Evolutionary conservation across 805 yeast genomes (phyloP).

Genomic region (Saturnispora hagleri): DNA sequence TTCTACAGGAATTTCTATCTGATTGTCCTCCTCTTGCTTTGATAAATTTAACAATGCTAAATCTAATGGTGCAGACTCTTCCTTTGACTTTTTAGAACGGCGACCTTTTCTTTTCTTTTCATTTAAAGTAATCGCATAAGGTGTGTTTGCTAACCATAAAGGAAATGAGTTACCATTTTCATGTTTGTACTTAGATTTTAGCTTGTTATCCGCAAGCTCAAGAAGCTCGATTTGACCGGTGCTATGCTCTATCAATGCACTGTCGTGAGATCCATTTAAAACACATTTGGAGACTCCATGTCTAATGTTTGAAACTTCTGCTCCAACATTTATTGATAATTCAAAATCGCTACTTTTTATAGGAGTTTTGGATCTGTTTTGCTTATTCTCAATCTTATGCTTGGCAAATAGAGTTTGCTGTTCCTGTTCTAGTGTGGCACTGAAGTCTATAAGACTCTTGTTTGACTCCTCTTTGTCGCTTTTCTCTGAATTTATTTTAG

Average conservation of each 20-base stretch:
- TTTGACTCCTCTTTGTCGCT: not conserved
- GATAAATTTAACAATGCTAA: not conserved
- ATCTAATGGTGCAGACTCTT: not conserved
- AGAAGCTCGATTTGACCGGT: constrained; percentile 9
- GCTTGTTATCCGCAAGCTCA: not conserved
- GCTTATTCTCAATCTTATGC: constrained; percentile 7
- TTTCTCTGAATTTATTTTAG: constrained; percentile 6
- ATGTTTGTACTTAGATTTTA: constrained; percentile 1
- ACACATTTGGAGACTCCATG: not conserved
- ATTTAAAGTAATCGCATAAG: constrained; percentile 4
- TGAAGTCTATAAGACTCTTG: not conserved
- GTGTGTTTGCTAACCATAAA: constrained; percentile 8
- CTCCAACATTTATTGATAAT: not conserved
- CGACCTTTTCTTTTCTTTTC: constrained; percentile 4
- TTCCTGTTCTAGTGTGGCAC: not conserved
- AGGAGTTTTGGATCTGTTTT: constrained; percentile 1
- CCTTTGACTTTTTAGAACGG: constrained; percentile 4
- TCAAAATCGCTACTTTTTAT: not conserved
- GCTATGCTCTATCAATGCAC: constrained; percentile 1
- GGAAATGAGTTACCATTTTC: not conserved
- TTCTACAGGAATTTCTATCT: not conserved
- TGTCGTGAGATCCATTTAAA: not conserved
- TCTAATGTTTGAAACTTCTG: not conserved
- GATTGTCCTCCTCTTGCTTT: not conserved
- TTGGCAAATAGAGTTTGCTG: constrained; percentile 5